Evolutionary conservation across 2,329 filamentous ascomycete species (phyloP).

Genomic region (Aspergillus terreus): DNA sequence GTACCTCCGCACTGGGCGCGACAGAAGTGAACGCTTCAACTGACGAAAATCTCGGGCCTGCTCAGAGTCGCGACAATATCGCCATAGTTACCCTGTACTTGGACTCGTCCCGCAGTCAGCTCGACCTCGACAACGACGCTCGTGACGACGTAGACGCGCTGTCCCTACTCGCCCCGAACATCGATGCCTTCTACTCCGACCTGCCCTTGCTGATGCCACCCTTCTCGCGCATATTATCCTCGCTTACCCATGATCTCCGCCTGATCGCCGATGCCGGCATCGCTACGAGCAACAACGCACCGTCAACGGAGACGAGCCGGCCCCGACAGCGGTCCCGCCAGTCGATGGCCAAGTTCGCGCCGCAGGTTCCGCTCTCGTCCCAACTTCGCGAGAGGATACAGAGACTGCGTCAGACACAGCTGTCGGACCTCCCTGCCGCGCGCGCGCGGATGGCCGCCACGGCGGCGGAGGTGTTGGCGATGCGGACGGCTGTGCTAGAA

Average conservation of each 20-base stretch:
- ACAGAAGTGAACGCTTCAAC: background rate
- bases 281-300: constrained; percentile 7
- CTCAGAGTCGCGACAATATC: constrained; percentile 31
- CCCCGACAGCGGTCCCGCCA: constrained; percentile 12
- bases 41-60: background rate
- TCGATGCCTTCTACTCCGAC: constrained; percentile 32
- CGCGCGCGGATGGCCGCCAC: constrained; percentile 32
- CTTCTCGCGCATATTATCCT: constrained; percentile 25
- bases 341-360: constrained; percentile 1
- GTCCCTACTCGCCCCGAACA: constrained; percentile 32
- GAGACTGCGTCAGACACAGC: constrained; percentile 26
- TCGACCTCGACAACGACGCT: constrained; percentile 18
- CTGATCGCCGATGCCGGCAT: constrained; percentile 19
- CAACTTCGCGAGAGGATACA: constrained; percentile 26
- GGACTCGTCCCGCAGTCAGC: constrained; percentile 22
- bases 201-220: constrained; percentile 22
- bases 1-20: background rate
- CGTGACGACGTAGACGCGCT: constrained; percentile 20
- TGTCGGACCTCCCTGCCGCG: constrained; percentile 30
- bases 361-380: constrained; percentile 19
- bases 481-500: constrained; percentile 32
- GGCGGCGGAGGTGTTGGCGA: constrained; percentile 31
- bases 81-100: constrained; percentile 37
- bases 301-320: constrained; percentile 10
- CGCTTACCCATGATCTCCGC: constrained; percentile 25